phyloP scores from a whole-genome alignment of 2,329 filamentous ascomycete species.

The Aspergillus udagawae region DNA sequence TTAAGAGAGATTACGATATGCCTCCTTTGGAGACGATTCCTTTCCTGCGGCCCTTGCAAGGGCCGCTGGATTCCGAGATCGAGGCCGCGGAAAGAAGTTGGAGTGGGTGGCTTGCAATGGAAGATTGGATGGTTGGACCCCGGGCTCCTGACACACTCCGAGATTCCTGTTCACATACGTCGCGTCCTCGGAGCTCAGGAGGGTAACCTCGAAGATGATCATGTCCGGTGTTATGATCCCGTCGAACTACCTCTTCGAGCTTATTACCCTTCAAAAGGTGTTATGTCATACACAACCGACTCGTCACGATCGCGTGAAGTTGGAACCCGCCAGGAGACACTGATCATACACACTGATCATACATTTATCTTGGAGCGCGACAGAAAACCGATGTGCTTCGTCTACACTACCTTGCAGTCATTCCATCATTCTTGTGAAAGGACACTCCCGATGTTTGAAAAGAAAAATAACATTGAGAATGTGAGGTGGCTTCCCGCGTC shows the following conservation, averaged over 20 bases:
- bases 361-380: not conserved
- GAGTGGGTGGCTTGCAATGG: constrained; percentile 95
- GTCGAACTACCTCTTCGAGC: not conserved
- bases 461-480: not conserved
- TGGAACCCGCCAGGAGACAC: constrained; percentile 10
- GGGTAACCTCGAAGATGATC: constrained; percentile 15
- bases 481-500: not conserved
- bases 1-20: constrained; percentile 90
- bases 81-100: constrained; percentile 76
- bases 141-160: constrained; percentile 56
- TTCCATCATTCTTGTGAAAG: not conserved
- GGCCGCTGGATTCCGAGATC: constrained; percentile 74
- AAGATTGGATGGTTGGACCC: constrained; percentile 97
- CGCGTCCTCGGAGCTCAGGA: constrained; percentile 29
- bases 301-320: constrained; percentile 3
- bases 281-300: not conserved
- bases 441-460: not conserved
- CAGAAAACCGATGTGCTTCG: not conserved
- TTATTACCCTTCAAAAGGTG: not conserved
- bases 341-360: constrained; percentile 11
- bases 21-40: constrained; percentile 76
- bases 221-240: not conserved
- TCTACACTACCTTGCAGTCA: not conserved
- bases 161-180: constrained; percentile 35
- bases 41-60: constrained; percentile 78